Base-by-base conservation (phyloP, 1,139 yeast genomes). In the Meyerozyma sp. region DNA sequence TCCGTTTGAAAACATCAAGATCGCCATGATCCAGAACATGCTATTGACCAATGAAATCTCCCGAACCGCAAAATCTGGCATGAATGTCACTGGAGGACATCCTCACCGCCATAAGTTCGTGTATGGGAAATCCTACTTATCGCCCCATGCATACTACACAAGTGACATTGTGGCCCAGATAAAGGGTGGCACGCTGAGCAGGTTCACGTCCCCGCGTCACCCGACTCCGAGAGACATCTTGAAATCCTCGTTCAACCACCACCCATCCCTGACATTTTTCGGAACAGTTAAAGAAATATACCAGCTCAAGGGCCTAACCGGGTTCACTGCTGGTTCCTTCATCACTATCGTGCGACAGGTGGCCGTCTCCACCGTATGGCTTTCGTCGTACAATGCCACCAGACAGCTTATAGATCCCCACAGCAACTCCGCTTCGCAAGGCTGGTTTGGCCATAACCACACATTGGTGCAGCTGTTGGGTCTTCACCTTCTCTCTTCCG, bases 1-100 rank as follows among this genome's bases (percentile, higher is more conserved):
- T 23, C 98, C 98, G 0, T 91, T 93, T 63, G 98, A 93, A 57
- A 87, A 83, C 58, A 75, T 90, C 52, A 90, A 91, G 59, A 84
- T 88, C 5, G 77, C 89, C 11, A 83, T 89, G 93, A 82, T 91
- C 49, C 96, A 91, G 56, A 79, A 83, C 54, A 70, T 65, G 63
- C 51, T 66, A 5, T 57, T 71, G 45, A 54, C 49, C 29, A 71
- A 70, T 44, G 79, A 73, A 48, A 49, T 65, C 26, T 43, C 49
- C 2, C 54, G 70, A 37, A 45, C 56, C 29, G 54, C 56, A 14
- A 52, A 53, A 6, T 47, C 48, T 8, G 54, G 54, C 8, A 44
- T 53, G 18, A 50, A 68, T 47, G 61, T 66, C 13, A 62, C 71
- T 2, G 68, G 67, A 1, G 45, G 47, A 18, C 37, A 34, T 21